phyloP scores from a whole-genome alignment of 768 basidiomycete genomes.

The Suillus cothurnatus region DNA sequence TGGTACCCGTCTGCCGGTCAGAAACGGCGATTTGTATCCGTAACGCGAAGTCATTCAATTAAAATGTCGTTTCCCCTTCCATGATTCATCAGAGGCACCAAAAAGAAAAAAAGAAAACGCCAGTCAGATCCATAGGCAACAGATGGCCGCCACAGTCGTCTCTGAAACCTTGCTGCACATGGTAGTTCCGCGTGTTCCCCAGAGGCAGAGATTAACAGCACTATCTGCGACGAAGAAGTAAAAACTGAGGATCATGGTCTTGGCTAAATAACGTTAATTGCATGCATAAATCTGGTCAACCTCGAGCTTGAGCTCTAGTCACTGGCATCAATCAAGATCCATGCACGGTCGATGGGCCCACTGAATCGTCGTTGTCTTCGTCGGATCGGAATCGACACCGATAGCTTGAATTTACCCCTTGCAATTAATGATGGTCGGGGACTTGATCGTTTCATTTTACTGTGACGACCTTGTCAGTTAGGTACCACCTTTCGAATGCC shows the following conservation, averaged over 20 bases:
- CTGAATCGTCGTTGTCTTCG: background rate
- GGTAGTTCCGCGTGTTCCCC: background rate
- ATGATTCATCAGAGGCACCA: background rate
- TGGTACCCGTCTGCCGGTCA: background rate
- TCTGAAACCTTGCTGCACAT: background rate
- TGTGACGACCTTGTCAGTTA: background rate
- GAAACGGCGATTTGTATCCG: background rate
- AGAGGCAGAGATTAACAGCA: background rate
- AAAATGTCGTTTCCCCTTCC: background rate
- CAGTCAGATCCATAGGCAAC: background rate
- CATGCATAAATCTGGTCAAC: background rate
- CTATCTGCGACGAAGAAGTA: background rate
- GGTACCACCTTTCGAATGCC: background rate
- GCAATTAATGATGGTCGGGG: slow-evolving; percentile 5
- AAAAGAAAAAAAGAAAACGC: too few relatives aligned
- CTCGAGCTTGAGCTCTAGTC: background rate
- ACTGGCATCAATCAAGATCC: background rate
- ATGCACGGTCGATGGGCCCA: background rate
- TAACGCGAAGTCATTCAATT: background rate
- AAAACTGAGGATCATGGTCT: background rate
- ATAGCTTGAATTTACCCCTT: background rate
- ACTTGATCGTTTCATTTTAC: background rate
- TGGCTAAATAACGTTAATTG: background rate
- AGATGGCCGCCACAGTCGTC: background rate
- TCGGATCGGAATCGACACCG: slow-evolving; percentile 3